Base-by-base conservation (phyloP, 176 grass and related monocot genomes). In the Raddia guianensis region DNA sequence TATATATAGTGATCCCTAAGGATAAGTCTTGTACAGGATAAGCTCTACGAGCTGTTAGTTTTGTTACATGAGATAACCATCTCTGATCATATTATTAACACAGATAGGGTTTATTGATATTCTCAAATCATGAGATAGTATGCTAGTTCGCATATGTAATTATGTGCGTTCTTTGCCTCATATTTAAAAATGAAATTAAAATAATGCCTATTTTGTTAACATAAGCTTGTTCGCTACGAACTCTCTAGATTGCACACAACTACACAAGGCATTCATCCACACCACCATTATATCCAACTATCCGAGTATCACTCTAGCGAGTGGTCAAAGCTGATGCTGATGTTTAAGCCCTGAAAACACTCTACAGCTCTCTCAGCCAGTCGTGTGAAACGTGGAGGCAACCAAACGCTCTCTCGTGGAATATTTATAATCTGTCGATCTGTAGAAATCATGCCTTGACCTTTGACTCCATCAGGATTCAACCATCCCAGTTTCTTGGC, bases 401-500 rank as follows among this genome's bases (percentile, higher is more conserved):
- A 63, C 16, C 34, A 67, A 53, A 19, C 40, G 14, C 73, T 20
- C 34, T 18, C 34, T 18, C 1, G 13, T 3, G 47, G 48, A 5
- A 47, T 14, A 70, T 27, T 49, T 70, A 0, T 1, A 40, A 1
- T 40, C 37, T 40, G 12, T n/a, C 47, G 21, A 40, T 40, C 37
- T 21, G 5, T 68, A 6, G 65, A 27, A 27, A 68, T 46, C 42
- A 58, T 13, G 3, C 63, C 32, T 54, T 82, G 55, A 55, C 68
- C 9, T 5, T 21, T 73, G 37, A 57, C 6, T 46, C 32, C 3
- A 34, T 51, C 5, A 40, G 44, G 12, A 61, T 37, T 70, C 45
- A 54, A 42, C 3, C 66, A 19, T 73, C 50, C 58, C 34, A 19
- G 13, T 68, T 75, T 21, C 78, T 61, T 87, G 85, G 20, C 63